Base-by-base conservation (phyloP, 2,329 filamentous ascomycete species). In the Ophiostoma piceae region DNA sequence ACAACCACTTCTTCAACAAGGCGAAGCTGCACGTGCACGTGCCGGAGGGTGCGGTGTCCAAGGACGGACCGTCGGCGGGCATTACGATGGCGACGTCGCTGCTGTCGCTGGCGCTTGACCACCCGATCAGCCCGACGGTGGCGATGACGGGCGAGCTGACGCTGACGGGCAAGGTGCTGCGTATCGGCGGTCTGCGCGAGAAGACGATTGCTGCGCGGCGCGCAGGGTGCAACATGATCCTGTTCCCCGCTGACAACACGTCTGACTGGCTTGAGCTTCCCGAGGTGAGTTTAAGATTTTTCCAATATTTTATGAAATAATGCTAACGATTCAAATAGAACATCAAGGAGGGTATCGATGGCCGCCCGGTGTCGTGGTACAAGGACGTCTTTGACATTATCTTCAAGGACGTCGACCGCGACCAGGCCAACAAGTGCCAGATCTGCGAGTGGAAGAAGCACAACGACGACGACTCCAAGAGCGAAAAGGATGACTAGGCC, bases 111-210 rank as follows among this genome's bases (percentile, higher is more conserved):
- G 94, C 92, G 9, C 82, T 98, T 54, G 88, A 97, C 74, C 85
- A 86, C 65, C 85, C 90, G 19, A 84, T 99, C 67, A 85, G 93
- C 76, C 92, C 94, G 7, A 92, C 92, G 0, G 89, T 98, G 74
- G 94, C 96, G 71, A 99, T 99, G 95, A 99, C 95, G 0, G 95
- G 95, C 73, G 95, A 99, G 80, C 83, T 99, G 73, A 99, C 96
- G 1, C 88, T 99, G 68, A 99, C 95, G 1, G 95, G 95, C 69
- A 99, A 99, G 82, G 94, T 99, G 1, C 82, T 99, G 68, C 86
- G 95, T 72, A 99, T 99, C 78, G 95, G 95, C 67, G 95, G 95
- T 0, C 81, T 99, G 75, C 85, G 95, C 66, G 95, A 99, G 82
- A 99, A 99, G 88, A 97, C 95, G 7, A 94, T 99, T 54, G 95